A percentile compares a stretch with the other conserved stretches of the same genome.
Evolutionary conservation across 768 basidiomycete species (phyloP).

Genomic region (Suillus variegatus): DNA sequence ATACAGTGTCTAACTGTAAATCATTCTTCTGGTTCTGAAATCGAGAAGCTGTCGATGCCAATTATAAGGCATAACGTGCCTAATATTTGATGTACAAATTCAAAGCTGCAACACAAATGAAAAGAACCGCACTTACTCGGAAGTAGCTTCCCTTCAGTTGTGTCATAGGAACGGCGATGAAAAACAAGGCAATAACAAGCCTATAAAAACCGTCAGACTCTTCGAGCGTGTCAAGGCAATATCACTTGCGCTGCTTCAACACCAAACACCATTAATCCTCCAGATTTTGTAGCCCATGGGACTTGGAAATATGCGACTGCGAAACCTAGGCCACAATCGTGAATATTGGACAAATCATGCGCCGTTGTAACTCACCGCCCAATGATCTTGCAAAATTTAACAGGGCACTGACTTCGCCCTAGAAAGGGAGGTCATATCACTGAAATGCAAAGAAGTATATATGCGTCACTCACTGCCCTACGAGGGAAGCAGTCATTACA

Average conservation of each 20-base stretch:
- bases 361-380: conserved; percentile 25
- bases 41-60: neutral
- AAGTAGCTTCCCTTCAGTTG: conserved; percentile 37
- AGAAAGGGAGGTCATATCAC: neutral
- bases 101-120: neutral
- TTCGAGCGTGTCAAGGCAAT: neutral
- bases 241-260: conserved; percentile 38
- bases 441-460: neutral
- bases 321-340: conserved; percentile 27
- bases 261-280: conserved; percentile 37
- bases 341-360: neutral
- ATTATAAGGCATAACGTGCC: conserved; percentile 21
- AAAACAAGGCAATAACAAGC: conserved; percentile 34
- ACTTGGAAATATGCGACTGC: conserved; percentile 43
- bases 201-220: conserved; percentile 16
- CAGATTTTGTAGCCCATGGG: conserved; percentile 38
- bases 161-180: conserved; percentile 37
- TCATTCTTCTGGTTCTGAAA: neutral
- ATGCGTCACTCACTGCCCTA: conserved; percentile 21
- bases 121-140: conserved; percentile 26
- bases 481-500: conserved; percentile 40
- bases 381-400: conserved; percentile 41
- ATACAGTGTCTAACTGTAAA: too few relatives aligned
- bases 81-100: conserved; percentile 1
- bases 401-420: conserved; percentile 39